Conservation (phyloP, 768 basidiomycete genomes). For the Trichaptum fuscoviolaceum region DNA sequence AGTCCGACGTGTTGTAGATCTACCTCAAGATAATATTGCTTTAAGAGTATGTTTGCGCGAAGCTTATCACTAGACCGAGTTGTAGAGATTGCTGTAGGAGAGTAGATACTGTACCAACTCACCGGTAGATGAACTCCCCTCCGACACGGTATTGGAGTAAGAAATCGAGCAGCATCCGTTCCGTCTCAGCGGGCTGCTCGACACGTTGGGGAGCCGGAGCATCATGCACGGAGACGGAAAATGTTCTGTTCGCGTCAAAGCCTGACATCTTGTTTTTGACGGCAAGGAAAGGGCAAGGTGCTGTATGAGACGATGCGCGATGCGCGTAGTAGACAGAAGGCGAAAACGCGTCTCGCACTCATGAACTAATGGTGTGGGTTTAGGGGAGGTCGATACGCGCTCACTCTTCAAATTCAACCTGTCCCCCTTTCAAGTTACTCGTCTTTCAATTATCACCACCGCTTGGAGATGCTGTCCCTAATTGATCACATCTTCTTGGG, state of each 20-base stretch:
- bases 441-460: neutral
- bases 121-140: conserved; percentile 91
- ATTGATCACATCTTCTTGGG: too few relatives aligned
- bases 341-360: conserved; percentile 1
- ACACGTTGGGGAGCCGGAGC: conserved; percentile 47
- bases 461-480: too few relatives aligned
- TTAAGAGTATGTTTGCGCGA: conserved; percentile 82
- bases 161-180: conserved; percentile 79
- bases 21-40: conserved; percentile 83
- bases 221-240: conserved; percentile 75
- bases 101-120: conserved; percentile 15
- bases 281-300: conserved; percentile 9
- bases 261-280: conserved; percentile 60
- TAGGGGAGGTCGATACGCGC: conserved; percentile 4
- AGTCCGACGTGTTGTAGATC: conserved; percentile 73
- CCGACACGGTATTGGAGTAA: conserved; percentile 83
- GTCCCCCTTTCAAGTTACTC: neutral
- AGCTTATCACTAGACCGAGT: conserved; percentile 63
- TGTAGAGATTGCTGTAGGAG: neutral
- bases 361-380: neutral
- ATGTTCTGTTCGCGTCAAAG: conserved; percentile 79
- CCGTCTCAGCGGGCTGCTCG: conserved; percentile 76
- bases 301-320: too few relatives aligned
- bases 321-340: neutral
- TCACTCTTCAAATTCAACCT: neutral